A percentile compares a stretch with the other conserved stretches of the same genome.
phyloP scores from a whole-genome alignment of 495 filamentous ascomycete species.

The Aspergillus steynii region DNA sequence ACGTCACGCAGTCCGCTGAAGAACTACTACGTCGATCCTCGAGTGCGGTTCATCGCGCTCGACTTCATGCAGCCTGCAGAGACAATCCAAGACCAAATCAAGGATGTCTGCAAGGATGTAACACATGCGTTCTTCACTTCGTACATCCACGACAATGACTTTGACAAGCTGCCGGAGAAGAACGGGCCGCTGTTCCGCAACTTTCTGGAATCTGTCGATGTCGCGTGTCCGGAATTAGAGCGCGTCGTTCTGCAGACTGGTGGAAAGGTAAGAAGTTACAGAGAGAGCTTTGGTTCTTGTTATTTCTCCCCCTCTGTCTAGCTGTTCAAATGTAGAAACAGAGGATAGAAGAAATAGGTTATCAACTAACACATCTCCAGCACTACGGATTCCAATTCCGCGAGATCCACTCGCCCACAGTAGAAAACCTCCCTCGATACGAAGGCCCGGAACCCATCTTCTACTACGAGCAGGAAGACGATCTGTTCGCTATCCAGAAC shows the following conservation, averaged over 20 bases:
- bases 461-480: conserved; percentile 16
- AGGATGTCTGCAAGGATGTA: conserved; percentile 15
- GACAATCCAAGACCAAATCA: conserved; percentile 10
- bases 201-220: conserved; percentile 18
- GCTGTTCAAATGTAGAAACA: too few relatives aligned
- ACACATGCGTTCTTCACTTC: conserved; percentile 32
- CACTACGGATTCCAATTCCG: conserved; percentile 8
- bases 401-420: background rate
- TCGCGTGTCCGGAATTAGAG: conserved; percentile 5
- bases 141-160: conserved; percentile 27
- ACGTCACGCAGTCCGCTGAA: conserved; percentile 24
- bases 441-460: conserved; percentile 8
- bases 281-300: too few relatives aligned
- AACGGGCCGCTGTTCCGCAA: conserved; percentile 27
- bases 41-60: conserved; percentile 27
- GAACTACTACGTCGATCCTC: conserved; percentile 15
- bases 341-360: too few relatives aligned
- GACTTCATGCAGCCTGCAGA: conserved; percentile 13
- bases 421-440: conserved; percentile 5
- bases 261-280: conserved; percentile 8
- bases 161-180: conserved; percentile 3
- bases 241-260: conserved; percentile 11
- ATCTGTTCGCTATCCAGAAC: conserved; percentile 8
- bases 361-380: background rate
- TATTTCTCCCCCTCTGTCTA: too few relatives aligned